Base-by-base conservation (phyloP, 2,329 filamentous ascomycete species). In the Botrytis galanthina region DNA sequence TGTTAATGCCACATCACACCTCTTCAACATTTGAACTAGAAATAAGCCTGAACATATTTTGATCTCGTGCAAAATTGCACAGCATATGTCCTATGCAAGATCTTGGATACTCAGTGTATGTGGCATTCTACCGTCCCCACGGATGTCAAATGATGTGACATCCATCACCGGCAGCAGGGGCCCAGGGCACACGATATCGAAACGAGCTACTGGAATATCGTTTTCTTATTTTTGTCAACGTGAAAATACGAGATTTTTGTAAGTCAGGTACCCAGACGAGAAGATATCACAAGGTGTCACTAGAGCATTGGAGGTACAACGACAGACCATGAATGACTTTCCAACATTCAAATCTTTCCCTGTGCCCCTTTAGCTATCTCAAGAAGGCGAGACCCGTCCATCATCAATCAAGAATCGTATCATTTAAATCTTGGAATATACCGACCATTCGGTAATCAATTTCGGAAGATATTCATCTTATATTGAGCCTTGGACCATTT, bases 91-190 rank as follows among this genome's bases (percentile, higher is more conserved):
- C 10, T 14, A 57, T 32, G 48, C 66, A 32, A 51, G 48, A 68
- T 68, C 66, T 57, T 57, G 46, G 6, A 29, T 68, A 29, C 26
- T 4, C 10, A 42, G 35, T 68, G 18, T 32, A 18, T 26, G n/a
- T 48, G n/a, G n/a, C 48, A 44, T 10, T 26, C 37, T 44, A 44
- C 66, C 48, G n/a, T 42, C 26, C 22, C 18, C n/a, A 54, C 8
- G 35, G 46, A 37, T 54, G 26, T 68, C 46, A 68, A 67, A 54
- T 68, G 64, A 69, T 57, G 48, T 57, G 48, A 37, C n/a, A 68
- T 8, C 61, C 18, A 62, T 39, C 35, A n/a, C 59, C 37, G 14
- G 18, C 35, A 42, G 48, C 48, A 57, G 35, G 48, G 18, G 14
- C 5, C 66, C n/a, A 35, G 12, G 26, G 64, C 14, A 29, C 64